These are phyloP conservation scores for Suillus alpinus DNA, from an alignment of 768 basidiomycete species.

Conservation along the genomic window DNA sequence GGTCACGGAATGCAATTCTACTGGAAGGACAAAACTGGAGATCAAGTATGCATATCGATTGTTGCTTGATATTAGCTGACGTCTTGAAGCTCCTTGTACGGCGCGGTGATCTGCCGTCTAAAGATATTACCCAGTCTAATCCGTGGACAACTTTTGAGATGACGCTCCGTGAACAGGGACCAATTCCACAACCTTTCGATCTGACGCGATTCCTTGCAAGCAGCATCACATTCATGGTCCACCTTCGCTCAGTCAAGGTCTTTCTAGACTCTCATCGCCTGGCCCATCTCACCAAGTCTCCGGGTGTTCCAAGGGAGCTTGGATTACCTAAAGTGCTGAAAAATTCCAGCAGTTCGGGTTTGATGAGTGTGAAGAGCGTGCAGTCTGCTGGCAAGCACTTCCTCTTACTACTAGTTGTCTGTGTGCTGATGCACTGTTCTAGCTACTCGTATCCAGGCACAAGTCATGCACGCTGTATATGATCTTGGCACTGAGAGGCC, in stretches of 20 bases:
- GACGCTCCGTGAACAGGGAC: constrained; percentile 74
- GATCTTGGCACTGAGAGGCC: constrained; percentile 61
- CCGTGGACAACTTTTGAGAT: constrained; percentile 91
- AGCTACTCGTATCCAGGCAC: constrained; percentile 78
- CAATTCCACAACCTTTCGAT: constrained; percentile 82
- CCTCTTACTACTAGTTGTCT: constrained; percentile 1
- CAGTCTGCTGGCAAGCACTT: constrained; percentile 53
- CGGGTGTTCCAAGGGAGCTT: constrained; percentile 49
- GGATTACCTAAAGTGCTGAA: constrained; percentile 57
- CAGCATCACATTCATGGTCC: constrained; percentile 89
- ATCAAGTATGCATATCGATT: constrained; percentile 53
- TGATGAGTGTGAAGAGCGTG: constrained; percentile 70
- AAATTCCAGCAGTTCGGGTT: constrained; percentile 49
- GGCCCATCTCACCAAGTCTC: constrained; percentile 60
- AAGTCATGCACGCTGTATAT: constrained; percentile 80
- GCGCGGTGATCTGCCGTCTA: constrained; percentile 58
- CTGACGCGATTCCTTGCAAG: constrained; percentile 87
- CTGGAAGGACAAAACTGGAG: constrained; percentile 85
- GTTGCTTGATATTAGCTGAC: not conserved
- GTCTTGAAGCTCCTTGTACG: constrained; percentile 70
- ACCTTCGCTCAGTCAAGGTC: constrained; percentile 72
- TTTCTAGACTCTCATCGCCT: constrained; percentile 80
- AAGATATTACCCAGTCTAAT: constrained; percentile 29
- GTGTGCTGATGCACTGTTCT: constrained; percentile 4
- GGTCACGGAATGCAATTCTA: constrained; percentile 95